phyloP scores from a whole-genome alignment of 441 rosid species.

The Populus hybrid region DNA sequence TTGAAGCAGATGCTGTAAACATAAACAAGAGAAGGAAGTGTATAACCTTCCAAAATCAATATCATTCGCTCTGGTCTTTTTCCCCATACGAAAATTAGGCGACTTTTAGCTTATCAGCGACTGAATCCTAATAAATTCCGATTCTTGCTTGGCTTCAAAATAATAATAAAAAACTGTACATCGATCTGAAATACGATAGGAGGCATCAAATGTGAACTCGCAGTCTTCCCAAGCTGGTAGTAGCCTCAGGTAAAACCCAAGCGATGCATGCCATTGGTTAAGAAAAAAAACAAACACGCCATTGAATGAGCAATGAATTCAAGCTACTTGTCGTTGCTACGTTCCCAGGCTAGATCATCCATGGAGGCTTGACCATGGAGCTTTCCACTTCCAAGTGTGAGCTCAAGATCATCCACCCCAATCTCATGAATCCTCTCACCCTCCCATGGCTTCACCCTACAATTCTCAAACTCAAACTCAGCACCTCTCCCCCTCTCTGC shows the following conservation, averaged over 20 bases:
- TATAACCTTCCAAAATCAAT: not conserved
- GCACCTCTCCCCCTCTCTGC: slow-evolving; percentile 53
- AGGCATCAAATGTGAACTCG: slow-evolving; percentile 4
- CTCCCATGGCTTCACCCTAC: slow-evolving; percentile 93
- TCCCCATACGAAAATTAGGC: slow-evolving; percentile 13
- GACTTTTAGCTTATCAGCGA: not conserved
- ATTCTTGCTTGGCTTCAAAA: slow-evolving; percentile 7
- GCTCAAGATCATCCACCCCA: slow-evolving; percentile 94
- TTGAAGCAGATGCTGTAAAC: not conserved
- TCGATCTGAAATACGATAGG: slow-evolving; percentile 11
- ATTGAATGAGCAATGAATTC: slow-evolving; percentile 17
- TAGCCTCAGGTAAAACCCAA: slow-evolving; percentile 5
- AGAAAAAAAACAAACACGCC: not conserved
- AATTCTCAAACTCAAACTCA: slow-evolving; percentile 70
- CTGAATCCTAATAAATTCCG: slow-evolving; percentile 6
- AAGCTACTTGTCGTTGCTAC: not conserved
- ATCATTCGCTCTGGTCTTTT: slow-evolving; percentile 13
- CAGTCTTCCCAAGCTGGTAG: not conserved
- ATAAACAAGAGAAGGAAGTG: not conserved
- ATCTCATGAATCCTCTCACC: slow-evolving; percentile 97
- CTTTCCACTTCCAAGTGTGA: slow-evolving; percentile 83
- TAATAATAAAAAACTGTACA: slow-evolving; percentile 25
- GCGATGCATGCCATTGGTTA: not conserved
- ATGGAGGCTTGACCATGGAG: slow-evolving; percentile 35
- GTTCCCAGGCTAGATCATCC: not conserved